A percentile compares a stretch with the other conserved stretches of the same genome.
These are phyloP conservation scores for Thraustochytrium striatum DNA, from an alignment of 352 stramenopile genomes.

Conservation along the genomic window DNA sequence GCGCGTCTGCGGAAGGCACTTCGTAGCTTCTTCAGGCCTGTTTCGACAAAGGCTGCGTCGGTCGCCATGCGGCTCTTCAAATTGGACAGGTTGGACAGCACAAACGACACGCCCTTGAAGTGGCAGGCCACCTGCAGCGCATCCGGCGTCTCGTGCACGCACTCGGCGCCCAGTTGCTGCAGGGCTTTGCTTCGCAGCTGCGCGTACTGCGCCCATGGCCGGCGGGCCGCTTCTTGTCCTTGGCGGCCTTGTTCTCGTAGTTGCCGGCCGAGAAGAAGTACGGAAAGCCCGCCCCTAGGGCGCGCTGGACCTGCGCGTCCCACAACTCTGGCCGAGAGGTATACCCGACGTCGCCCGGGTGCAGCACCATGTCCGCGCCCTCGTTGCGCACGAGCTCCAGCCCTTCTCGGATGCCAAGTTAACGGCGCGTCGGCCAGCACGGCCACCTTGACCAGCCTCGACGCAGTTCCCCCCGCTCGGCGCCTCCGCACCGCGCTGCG, in stretches of 20 bases:
- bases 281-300: not conserved
- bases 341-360: constrained; percentile 35
- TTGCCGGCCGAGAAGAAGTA: constrained; percentile 37
- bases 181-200: not conserved
- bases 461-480: not conserved
- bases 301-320: not conserved
- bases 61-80: not conserved
- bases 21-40: not conserved
- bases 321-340: not conserved
- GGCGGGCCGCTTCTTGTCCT: not conserved
- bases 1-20: not conserved
- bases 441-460: not conserved
- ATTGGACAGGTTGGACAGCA: constrained; percentile 18
- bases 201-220: not conserved
- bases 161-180: not conserved
- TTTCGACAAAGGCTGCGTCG: not conserved
- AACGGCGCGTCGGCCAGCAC: not conserved
- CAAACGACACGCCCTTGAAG: constrained; percentile 28
- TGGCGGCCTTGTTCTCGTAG: constrained; percentile 27
- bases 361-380: constrained; percentile 26
- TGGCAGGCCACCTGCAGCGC: constrained; percentile 15
- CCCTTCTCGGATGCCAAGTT: not conserved
- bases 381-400: not conserved
- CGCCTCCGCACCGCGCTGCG: not conserved
- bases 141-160: not conserved